These are phyloP conservation scores for Metschnikowia gelsemii DNA, from an alignment of 805 yeast species.

Conservation along the genomic window DNA sequence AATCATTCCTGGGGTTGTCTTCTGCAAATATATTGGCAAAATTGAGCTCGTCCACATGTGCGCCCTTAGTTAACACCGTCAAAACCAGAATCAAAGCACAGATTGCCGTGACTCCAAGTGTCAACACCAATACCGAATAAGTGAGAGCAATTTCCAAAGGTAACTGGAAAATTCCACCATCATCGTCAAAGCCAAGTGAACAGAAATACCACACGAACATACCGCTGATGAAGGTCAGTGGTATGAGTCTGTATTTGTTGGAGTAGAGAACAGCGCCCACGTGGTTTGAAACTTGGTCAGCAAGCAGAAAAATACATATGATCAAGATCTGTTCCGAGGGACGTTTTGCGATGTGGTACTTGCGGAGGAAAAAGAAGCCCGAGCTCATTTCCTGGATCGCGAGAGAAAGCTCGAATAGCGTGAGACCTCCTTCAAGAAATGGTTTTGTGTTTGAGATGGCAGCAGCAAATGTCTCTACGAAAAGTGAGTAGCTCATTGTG, in stretches of 20 bases:
- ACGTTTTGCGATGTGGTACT: constrained; percentile 21
- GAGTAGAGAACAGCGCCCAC: constrained; percentile 54
- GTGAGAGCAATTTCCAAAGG: constrained; percentile 60
- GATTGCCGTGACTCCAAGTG: constrained; percentile 47
- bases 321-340: constrained; percentile 55
- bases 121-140: constrained; percentile 64
- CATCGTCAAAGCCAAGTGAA: constrained; percentile 39
- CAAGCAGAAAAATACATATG: constrained; percentile 54
- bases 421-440: constrained; percentile 62
- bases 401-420: constrained; percentile 71
- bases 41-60: constrained; percentile 33
- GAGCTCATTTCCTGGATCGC: constrained; percentile 72
- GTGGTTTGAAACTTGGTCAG: constrained; percentile 63
- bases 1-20: constrained; percentile 26
- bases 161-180: constrained; percentile 45
- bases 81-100: constrained; percentile 54
- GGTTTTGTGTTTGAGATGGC: constrained; percentile 56
- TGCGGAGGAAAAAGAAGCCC: constrained; percentile 28
- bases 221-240: constrained; percentile 60
- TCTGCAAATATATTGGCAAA: constrained; percentile 34
- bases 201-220: constrained; percentile 37
- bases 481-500: constrained; percentile 58
- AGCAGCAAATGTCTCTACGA: constrained; percentile 63
- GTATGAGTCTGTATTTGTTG: constrained; percentile 57
- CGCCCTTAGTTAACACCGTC: constrained; percentile 60